phyloP scores from a whole-genome alignment of 73 alveolate species.

The Paramecium primaurelia region DNA sequence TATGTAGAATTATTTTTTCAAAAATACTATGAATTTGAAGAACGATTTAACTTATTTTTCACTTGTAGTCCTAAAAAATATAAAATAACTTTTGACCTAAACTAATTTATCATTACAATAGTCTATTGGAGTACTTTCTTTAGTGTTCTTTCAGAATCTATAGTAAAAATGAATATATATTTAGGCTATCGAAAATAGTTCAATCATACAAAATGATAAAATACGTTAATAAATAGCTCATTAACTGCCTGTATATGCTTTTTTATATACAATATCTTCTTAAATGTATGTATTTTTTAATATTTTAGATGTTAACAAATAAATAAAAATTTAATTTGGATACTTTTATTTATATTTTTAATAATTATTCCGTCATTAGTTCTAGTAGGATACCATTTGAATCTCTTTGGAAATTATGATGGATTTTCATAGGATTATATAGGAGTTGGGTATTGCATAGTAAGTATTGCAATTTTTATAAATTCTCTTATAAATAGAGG shows the following conservation, averaged over 20 bases:
- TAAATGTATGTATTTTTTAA: background rate
- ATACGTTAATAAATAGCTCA: background rate
- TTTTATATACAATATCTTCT: background rate
- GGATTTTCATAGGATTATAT: background rate
- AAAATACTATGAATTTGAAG: background rate
- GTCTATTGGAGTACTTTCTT: background rate
- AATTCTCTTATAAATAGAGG: background rate
- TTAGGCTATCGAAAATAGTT: background rate
- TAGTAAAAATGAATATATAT: background rate
- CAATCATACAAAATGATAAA: background rate
- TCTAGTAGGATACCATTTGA: background rate
- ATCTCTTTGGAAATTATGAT: background rate
- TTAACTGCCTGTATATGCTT: background rate
- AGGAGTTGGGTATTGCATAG: background rate
- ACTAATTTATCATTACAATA: background rate
- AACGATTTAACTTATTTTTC: background rate
- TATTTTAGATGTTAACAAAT: background rate
- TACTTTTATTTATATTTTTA: background rate
- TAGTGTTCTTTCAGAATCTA: background rate
- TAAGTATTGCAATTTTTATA: background rate
- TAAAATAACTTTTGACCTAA: background rate
- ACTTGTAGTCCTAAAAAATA: background rate
- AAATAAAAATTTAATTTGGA: background rate
- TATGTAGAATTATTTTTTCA: background rate
- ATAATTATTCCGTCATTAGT: background rate